Conservation (phyloP, 139 green algal genomes). For the Picochlorum costavermella region DNA sequence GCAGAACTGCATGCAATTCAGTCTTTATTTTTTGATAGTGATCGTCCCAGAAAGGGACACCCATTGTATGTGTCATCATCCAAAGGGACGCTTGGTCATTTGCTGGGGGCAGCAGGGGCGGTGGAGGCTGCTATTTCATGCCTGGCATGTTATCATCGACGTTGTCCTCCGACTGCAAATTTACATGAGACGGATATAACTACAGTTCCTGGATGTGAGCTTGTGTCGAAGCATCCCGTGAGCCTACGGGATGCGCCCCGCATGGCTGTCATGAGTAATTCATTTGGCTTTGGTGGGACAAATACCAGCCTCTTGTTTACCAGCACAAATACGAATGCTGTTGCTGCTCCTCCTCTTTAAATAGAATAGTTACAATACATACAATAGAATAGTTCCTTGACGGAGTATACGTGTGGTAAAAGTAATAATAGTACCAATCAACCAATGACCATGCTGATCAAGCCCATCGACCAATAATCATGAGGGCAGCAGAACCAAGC, state of each 20-base stretch:
- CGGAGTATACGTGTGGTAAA: too few species aligned
- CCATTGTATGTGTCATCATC: conserved; percentile 57
- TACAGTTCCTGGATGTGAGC: conserved; percentile 14
- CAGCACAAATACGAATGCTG: conserved; percentile 15
- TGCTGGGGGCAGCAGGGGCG: conserved; percentile 86
- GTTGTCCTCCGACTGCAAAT: conserved; percentile 73
- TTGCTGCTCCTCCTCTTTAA: too few species aligned
- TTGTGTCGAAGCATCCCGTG: too few species aligned
- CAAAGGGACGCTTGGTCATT: conserved; percentile 84
- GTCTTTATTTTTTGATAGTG: conserved; percentile 50
- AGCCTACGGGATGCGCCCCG: not conserved
- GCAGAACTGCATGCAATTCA: conserved; percentile 65
- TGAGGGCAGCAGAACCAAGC: too few species aligned
- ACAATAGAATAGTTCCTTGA: too few species aligned
- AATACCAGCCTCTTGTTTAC: conserved; percentile 77
- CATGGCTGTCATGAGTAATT: conserved; percentile 72
- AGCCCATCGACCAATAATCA: too few species aligned
- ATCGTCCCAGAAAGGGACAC: not conserved
- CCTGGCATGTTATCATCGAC: conserved; percentile 51
- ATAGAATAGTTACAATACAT: too few species aligned
- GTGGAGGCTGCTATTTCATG: conserved; percentile 71
- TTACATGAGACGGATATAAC: conserved; percentile 48
- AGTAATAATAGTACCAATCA: too few species aligned
- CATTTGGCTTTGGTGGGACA: conserved; percentile 92
- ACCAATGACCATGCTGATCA: too few species aligned